Evolutionary conservation across 2,329 filamentous ascomycete genomes (phyloP).

Genomic region (Verticillium alfalfae): DNA sequence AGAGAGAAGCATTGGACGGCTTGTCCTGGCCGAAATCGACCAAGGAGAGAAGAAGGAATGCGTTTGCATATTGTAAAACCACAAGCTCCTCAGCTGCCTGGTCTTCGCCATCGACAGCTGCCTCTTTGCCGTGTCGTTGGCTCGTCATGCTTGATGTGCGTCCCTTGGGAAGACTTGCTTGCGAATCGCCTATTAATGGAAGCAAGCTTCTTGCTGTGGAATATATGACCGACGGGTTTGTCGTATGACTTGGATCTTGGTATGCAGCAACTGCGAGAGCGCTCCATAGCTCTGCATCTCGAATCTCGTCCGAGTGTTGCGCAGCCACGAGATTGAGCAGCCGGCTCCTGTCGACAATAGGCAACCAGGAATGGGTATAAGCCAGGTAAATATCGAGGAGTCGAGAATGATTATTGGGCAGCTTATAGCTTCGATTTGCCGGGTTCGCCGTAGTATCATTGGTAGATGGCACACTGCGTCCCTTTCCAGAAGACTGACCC

Average conservation of each 20-base stretch:
- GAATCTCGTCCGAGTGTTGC: constrained; percentile 23
- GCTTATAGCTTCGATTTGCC: not conserved
- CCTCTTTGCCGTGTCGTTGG: not conserved
- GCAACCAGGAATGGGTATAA: constrained; percentile 73
- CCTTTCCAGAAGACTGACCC: not conserved
- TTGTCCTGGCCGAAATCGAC: constrained; percentile 56
- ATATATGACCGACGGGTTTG: constrained; percentile 37
- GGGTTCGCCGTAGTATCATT: not conserved
- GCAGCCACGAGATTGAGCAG: constrained; percentile 29
- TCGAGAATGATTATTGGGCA: constrained; percentile 47
- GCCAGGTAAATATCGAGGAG: constrained; percentile 70
- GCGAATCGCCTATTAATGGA: constrained; percentile 35
- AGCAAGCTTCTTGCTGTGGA: constrained; percentile 42
- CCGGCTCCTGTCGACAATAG: constrained; percentile 63
- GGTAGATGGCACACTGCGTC: not conserved
- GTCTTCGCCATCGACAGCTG: not conserved
- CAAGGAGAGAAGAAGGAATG: constrained; percentile 54
- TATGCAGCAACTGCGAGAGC: constrained; percentile 52
- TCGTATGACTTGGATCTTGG: constrained; percentile 33
- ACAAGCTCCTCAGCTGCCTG: not conserved
- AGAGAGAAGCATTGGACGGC: constrained; percentile 55
- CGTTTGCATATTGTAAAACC: constrained; percentile 39
- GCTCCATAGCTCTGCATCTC: constrained; percentile 55
- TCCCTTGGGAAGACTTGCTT: not conserved
- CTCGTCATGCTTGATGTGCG: not conserved